Base-by-base conservation (phyloP, 2,329 filamentous ascomycete species). In the Monosporascus sp. region DNA sequence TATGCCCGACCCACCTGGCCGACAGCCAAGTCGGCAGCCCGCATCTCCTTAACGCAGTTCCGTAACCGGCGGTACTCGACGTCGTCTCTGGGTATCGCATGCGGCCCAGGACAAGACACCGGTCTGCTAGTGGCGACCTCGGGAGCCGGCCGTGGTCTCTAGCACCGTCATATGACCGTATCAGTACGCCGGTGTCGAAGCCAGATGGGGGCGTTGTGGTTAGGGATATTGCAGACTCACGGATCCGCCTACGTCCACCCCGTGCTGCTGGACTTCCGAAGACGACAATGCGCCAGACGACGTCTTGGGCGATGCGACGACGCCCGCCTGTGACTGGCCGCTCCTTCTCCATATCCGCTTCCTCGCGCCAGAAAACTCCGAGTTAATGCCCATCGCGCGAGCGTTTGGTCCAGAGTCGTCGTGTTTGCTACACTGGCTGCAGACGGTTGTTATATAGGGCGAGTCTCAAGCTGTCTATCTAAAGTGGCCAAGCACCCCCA, bases 1-100 rank as follows among this genome's bases (percentile, higher is more conserved):
- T 73, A 79, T 5, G 72, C 72, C 3, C 68, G 65, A 52, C 78
- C 77, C 17, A 78, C 70, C 37, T 63, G 56, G 22, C 64, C 59
- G 2, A 57, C 48, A 16, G 52, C 52, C 22, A 40, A 37, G 5
- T 50, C 41, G n/a, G 52, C 37, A n/a, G 41, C 19, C 59, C 24
- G 22, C 43, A 60, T 58, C 37, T 56, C 55, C 11, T 37, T n/a
- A 27, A 51, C 50, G 17, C 50, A 56, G 26, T 53, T 58, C 5
- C 52, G 52, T 50, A 60, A 43, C 38, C 24, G 43, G 22, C 11
- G 20, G 41, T 24, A 44, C 41, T 44, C 14, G 7, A 7, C 41
- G 11, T 14, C 20, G 11, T 44, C 14, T 41, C 17, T 8, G 38
- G 6, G 8, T 20, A 4, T n/a, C 38, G 38, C 17, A 11, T 41